Evolutionary conservation across 1,284 basidiomycete genomes (phyloP).

Genomic region (Trametes versicolor): DNA sequence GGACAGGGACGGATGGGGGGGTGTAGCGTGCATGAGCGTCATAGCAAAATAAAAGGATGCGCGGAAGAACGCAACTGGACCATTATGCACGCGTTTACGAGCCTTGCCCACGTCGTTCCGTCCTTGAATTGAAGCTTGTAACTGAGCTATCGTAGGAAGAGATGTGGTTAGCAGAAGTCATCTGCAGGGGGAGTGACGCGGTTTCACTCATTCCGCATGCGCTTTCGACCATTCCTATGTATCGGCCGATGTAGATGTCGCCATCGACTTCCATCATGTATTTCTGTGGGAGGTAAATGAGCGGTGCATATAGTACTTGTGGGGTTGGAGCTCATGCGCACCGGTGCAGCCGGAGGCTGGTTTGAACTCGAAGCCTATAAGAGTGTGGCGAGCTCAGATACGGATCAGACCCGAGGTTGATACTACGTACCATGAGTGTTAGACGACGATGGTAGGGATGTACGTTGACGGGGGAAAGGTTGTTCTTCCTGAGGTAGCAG

Average conservation of each 20-base stretch:
- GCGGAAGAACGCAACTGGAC: not conserved
- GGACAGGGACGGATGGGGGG: not conserved
- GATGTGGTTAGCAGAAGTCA: not conserved
- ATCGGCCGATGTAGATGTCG: conserved; percentile 7
- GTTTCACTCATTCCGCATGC: not conserved
- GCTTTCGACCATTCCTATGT: conserved; percentile 1
- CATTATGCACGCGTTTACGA: not conserved
- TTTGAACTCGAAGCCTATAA: not conserved
- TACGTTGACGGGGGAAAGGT: too few species aligned
- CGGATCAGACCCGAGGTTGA: not conserved
- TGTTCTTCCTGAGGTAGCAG: too few species aligned
- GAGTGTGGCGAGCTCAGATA: not conserved
- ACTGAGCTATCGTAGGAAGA: not conserved
- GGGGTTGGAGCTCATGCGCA: too few species aligned
- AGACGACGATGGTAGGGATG: too few species aligned
- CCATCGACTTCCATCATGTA: conserved; percentile 5
- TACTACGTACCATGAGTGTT: too few species aligned
- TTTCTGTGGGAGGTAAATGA: not conserved
- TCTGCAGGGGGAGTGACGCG: not conserved
- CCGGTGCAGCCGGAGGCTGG: not conserved
- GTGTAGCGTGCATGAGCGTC: not conserved
- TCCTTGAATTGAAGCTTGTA: conserved; percentile 1
- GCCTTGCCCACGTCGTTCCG: not conserved
- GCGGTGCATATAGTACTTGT: not conserved
- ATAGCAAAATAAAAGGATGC: too few species aligned